Conservation (phyloP, 2,329 filamentous ascomycete species). For the Fusarium circinatum region DNA sequence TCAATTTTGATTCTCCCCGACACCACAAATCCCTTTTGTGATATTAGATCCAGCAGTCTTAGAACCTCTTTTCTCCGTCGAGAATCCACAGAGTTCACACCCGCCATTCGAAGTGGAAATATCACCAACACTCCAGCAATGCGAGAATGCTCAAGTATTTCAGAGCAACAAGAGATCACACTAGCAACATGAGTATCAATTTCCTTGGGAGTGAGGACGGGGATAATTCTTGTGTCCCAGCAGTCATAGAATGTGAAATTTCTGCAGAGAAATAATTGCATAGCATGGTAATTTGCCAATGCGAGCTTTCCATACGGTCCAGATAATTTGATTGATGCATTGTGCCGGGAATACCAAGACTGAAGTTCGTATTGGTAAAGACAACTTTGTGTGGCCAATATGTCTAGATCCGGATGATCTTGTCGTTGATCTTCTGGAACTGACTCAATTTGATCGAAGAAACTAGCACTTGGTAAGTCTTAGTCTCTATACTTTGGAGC, state of each 20-base stretch:
- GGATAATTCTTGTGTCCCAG: conserved; percentile 26
- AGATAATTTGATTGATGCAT: fast-evolving
- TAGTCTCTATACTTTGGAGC: fast-evolving
- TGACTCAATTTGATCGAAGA: conserved; percentile 33
- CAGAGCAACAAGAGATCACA: neutral
- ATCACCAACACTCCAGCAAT: conserved; percentile 35
- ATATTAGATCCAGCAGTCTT: conserved; percentile 13
- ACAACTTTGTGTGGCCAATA: conserved; percentile 15
- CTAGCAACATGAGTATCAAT: neutral
- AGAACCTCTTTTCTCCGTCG: neutral
- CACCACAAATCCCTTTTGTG: conserved; percentile 38
- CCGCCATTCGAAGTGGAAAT: conserved; percentile 42
- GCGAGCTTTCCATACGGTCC: conserved; percentile 3
- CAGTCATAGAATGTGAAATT: conserved; percentile 40
- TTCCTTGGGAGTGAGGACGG: neutral
- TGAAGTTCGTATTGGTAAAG: conserved; percentile 8
- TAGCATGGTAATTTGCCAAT: conserved; percentile 21
- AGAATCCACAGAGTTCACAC: neutral
- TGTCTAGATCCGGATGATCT: neutral
- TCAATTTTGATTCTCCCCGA: conserved; percentile 37
- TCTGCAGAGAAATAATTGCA: conserved; percentile 35
- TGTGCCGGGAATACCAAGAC: neutral
- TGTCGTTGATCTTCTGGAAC: neutral
- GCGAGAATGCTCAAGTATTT: conserved; percentile 3
- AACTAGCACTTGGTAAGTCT: neutral